Evolutionary conservation across 2,329 filamentous ascomycete species (phyloP), one percentile per base, ranked within the genome.

Genomic region (Stagonosporopsis chrysanthemi): DNA sequence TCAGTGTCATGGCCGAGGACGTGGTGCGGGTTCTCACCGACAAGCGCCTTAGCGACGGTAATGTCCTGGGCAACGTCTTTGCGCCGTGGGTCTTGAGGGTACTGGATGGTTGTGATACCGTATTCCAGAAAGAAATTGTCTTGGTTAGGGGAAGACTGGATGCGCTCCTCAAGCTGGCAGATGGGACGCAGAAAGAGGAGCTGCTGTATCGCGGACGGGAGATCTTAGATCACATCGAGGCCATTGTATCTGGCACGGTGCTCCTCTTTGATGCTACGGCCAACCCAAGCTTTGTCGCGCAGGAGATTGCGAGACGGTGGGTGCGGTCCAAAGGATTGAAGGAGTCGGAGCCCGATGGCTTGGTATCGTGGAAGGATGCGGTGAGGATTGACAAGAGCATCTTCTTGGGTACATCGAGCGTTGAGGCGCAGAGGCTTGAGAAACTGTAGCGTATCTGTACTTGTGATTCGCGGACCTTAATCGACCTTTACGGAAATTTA

Each of bases 1-100:
- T 88, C 0, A 88, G 90, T 65, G 87, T 92, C 6, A 79, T 92
- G 52, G 85, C 85, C 4, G 80, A 80, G 36, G 82, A 84, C 61
- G 72, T 82, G 5, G 74, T 83, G 26, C 72, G 81, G 0, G 78
- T 82, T 3, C 60, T 81, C n/a, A 53, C 56, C 2, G 71, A 74
- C 7, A 78, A 77, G 53, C 63, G 73, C 0, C 35, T 72, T 12
- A 68, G 67, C 4, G 54, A 55, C 8, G 70, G 71, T 9, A 49
- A 68, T n/a, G 42, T 69, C 12, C n/a, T 72, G 1, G 38, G 49
- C 0, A 68, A 60, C 19, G 39, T 68, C 0, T 66, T 74, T 15
- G 56, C 31, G 3, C 62, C 64, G 0, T 74, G 68, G 67, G 45
- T 68, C 1, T 19, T 19, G 2, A 23, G 19, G 3, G 59, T 67